Percentiles rank a stretch among this genome's conserved stretches.
Conservation (phyloP, 2,329 filamentous ascomycete genomes). For the Diplodia sapinea region DNA sequence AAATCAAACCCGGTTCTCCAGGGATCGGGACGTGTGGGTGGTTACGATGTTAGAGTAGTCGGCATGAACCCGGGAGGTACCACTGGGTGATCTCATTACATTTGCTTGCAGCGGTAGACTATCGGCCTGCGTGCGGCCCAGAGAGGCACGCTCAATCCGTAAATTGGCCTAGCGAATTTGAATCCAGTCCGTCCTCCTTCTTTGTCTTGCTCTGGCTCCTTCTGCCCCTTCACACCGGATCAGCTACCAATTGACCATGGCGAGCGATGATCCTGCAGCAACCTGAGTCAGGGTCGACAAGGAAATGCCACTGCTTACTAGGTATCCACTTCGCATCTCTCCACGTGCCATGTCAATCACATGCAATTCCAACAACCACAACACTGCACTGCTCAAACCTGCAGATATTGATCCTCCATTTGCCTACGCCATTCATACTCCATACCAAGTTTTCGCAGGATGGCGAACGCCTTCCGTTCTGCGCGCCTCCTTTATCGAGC, state of each 20-base stretch:
- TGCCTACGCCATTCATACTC: neutral
- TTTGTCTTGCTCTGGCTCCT: neutral
- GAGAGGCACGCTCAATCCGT: neutral
- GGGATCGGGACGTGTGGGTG: neutral
- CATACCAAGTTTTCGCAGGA: neutral
- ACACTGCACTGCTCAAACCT: neutral
- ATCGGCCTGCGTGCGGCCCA: neutral
- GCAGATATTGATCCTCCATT: too few relatives aligned
- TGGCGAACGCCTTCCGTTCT: constrained; percentile 13
- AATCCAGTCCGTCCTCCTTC: neutral
- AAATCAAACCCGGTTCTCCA: neutral
- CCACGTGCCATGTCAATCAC: neutral
- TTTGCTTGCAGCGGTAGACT: neutral
- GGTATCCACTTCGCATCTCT: neutral
- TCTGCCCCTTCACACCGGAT: neutral
- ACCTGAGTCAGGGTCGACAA: constrained; percentile 16
- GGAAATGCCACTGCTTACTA: constrained; percentile 1
- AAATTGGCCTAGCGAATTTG: neutral
- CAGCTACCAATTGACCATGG: neutral
- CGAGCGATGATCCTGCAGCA: constrained; percentile 5
- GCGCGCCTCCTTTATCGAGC: constrained; percentile 19
- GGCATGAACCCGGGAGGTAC: neutral
- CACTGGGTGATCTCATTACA: neutral
- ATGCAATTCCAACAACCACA: neutral
- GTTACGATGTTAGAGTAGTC: neutral